Conservation (phyloP, 2,329 filamentous ascomycete genomes). For the Coniochaeta sp. region DNA sequence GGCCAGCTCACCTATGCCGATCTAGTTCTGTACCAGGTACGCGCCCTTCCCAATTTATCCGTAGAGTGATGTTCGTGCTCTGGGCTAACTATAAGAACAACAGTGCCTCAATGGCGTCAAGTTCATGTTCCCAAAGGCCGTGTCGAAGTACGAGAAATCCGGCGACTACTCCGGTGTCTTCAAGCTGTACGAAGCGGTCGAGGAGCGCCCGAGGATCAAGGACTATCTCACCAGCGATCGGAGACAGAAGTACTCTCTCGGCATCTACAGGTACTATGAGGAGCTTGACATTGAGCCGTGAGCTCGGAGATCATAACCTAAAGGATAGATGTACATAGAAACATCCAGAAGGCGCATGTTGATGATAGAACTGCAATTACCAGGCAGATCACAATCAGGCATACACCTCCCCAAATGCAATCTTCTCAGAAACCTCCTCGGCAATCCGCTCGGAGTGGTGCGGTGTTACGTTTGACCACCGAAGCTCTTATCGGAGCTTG, state of each 20-base stretch:
- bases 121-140: conserved; percentile 65
- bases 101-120: conserved; percentile 50
- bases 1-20: conserved; percentile 64
- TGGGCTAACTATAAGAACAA: background rate
- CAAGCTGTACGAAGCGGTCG: conserved; percentile 55
- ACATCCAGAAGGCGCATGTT: no score
- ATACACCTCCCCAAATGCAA: no score
- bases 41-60: conserved; percentile 8
- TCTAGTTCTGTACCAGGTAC: conserved; percentile 64
- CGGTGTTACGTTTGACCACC: background rate
- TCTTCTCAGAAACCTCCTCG: background rate
- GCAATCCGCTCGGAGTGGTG: background rate
- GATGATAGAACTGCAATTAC: no score
- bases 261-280: conserved; percentile 66
- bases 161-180: conserved; percentile 57
- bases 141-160: conserved; percentile 44
- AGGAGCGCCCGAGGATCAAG: conserved; percentile 56
- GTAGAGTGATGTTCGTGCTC: background rate
- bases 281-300: conserved; percentile 54
- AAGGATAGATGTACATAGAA: no score
- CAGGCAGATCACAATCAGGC: no score
- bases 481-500: background rate
- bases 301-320: background rate
- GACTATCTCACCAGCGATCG: conserved; percentile 62
- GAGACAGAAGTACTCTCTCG: conserved; percentile 52